These are phyloP conservation scores for Heritiera littoralis DNA, from an alignment of 345 rosid genomes.

Conservation along the genomic window DNA sequence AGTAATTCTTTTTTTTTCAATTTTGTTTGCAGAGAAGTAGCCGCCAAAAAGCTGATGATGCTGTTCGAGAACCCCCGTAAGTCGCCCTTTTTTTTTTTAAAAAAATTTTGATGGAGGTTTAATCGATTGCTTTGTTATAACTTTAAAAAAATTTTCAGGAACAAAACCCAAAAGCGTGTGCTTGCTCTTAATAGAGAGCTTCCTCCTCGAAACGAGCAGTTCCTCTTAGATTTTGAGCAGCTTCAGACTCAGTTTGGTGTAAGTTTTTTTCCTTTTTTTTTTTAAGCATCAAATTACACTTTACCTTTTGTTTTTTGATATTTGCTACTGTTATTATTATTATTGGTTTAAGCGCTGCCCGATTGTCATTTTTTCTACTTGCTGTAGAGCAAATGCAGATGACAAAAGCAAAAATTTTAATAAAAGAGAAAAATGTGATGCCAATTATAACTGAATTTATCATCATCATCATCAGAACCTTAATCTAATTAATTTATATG, in stretches of 20 bases:
- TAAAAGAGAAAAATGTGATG: too few species aligned
- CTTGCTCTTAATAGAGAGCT: slow-evolving; percentile 36
- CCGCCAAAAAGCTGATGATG: slow-evolving; percentile 72
- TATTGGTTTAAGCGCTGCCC: too few species aligned
- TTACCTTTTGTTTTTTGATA: background rate
- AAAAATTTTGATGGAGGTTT: background rate
- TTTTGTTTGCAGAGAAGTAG: slow-evolving; percentile 55
- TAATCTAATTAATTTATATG: too few species aligned
- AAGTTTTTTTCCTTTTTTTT: slow-evolving; percentile 17
- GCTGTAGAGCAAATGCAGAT: too few species aligned
- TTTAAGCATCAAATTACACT: background rate
- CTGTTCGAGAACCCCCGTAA: slow-evolving; percentile 80
- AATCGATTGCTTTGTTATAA: background rate
- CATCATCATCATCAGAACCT: too few species aligned
- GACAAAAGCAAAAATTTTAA: too few species aligned
- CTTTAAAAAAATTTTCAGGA: slow-evolving; percentile 41
- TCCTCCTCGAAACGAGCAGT: slow-evolving; percentile 92
- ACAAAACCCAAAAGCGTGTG: slow-evolving; percentile 78
- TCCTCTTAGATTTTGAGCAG: slow-evolving; percentile 81
- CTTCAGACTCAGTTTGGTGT: slow-evolving; percentile 76
- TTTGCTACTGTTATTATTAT: background rate
- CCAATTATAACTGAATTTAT: too few species aligned
- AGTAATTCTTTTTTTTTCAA: background rate
- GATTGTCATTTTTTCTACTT: too few species aligned
- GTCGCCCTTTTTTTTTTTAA: slow-evolving; percentile 21